phyloP scores from a whole-genome alignment of 148 eudicot genomes.

The Rhododendron mucronatum region DNA sequence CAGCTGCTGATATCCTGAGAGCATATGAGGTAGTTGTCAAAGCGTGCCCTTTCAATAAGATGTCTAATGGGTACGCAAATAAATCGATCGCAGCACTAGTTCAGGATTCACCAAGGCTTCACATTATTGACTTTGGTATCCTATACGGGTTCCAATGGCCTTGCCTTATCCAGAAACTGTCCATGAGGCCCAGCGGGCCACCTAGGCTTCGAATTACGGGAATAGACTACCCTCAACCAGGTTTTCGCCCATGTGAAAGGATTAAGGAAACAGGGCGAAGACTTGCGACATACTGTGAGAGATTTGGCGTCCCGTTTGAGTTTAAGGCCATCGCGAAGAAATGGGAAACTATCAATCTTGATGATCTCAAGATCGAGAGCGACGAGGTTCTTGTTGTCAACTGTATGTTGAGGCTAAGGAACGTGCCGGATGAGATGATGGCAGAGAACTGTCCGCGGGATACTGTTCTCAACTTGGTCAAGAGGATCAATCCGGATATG shows the following conservation, averaged over 20 bases:
- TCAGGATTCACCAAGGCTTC: slow-evolving; percentile 27
- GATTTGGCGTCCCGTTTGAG: slow-evolving; percentile 45
- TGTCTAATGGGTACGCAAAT: slow-evolving; percentile 45
- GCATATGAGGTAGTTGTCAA: slow-evolving; percentile 28
- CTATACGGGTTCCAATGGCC: slow-evolving; percentile 66
- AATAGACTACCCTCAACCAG: slow-evolving; percentile 54
- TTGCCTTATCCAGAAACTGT: slow-evolving; percentile 42
- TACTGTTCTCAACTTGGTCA: slow-evolving; percentile 30
- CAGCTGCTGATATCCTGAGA: slow-evolving; percentile 39
- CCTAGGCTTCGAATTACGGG: slow-evolving; percentile 52
- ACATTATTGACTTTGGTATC: slow-evolving; percentile 60
- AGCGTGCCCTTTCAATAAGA: slow-evolving; percentile 47
- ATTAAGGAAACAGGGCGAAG: slow-evolving; percentile 50
- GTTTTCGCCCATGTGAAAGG: slow-evolving; percentile 46
- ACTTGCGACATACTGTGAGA: slow-evolving; percentile 37
- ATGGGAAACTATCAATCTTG: slow-evolving; percentile 37
- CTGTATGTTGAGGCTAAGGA: slow-evolving; percentile 18
- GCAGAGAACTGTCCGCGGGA: slow-evolving; percentile 32
- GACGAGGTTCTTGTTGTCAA: slow-evolving; percentile 38
- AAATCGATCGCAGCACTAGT: slow-evolving; percentile 37
- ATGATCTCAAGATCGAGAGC: slow-evolving; percentile 30
- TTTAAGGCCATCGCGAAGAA: slow-evolving; percentile 42
- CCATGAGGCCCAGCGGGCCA: slow-evolving; percentile 45
- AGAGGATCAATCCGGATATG: slow-evolving; percentile 29
- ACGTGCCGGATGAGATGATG: slow-evolving; percentile 35